Evolutionary conservation across 208 protist species (phyloP), one percentile per base, ranked within the genome.

Genomic region (Acanthamoeba sp.): DNA sequence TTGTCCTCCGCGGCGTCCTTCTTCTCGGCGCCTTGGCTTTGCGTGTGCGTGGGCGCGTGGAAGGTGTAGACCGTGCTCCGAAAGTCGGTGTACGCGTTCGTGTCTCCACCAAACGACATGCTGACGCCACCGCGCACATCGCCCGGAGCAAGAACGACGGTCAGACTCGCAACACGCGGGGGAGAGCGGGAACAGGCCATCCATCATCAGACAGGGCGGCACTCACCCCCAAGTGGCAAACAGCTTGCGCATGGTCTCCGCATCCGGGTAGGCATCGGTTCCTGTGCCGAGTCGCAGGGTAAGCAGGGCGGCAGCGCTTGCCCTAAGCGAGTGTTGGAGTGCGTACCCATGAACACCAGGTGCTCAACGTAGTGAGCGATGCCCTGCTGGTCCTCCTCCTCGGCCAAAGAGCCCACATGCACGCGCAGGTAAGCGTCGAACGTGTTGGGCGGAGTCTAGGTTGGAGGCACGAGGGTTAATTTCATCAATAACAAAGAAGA

Each of bases 1-100:
- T 91, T 91, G 36, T 66, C 40, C 38, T 91, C 85, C 18, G n/a
- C 1, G 2, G 18, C 34, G 9, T 40, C n/a, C 42, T 73, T 64
- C 36, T 91, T 29, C 18, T 40, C 57, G 12, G 64, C 55, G 22
- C 36, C 55, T 27, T 91, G 34, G 34, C 59, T 91, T 27, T 73
- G 50, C 12, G 59, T 76, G 48, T 66, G 59, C 22, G 85, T 91
- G 22, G 85, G 85, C 24, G 85, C 85, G 85, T 91, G 50, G 38
- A 91, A 91, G 16, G 85, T 91, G 85, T 91, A 91, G 85, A 91
- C 85, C 18, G 85, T 91, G 85, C 59, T 91, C 40, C 57, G n/a
- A 27, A 91, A 91, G 55, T 91, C 85, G 24, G 85, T 91, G 57
- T 91, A 91, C 10, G 85, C 85, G 42, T 91, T 91, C 10, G 85